Base-by-base conservation (phyloP, 305 asterid species). In the Solanum hybrid region DNA sequence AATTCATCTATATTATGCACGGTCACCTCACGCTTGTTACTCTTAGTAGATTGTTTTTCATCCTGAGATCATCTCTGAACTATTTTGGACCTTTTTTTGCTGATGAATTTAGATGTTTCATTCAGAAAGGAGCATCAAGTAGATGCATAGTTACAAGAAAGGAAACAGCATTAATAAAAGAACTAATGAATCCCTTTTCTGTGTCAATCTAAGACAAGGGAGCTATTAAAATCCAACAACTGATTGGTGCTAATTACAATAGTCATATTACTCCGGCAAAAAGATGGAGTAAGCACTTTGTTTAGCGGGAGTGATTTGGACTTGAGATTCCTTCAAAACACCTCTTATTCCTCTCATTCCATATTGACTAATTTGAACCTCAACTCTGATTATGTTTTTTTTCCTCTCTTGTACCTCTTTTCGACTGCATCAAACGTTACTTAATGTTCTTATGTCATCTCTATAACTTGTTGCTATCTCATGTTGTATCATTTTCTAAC, bases 21-120 rank as follows among this genome's bases (percentile, higher is more conserved):
- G 40, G 91, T 89, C 57, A 80, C 86, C 35, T 91, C 64, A 91
- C 39, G 18, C 40, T 64, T 35, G 34, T 92, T 92, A 42, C 88
- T 84, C 79, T 14, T 74, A 78, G 61, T 33, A 64, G 24, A 61
- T 80, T 8, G 22, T 35, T 89, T n/a, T 40, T 76, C 22, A 34
- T 36, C 29, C 39, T 76, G 42, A 42, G 29, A 35, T 84, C 40
- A 29, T 83, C 16, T 83, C 28, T 83, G 73, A 84, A 29, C 88
- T 31, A 31, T 84, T 51, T 84, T 51, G 88, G 35, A 61, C 42
- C 33, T 71, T 71, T 71, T 71, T 11, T 26, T 26, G 16, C 29
- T 26, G 31, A 71, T 71, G 31, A 71, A 71, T 28, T 71, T 24
- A 26, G 77, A 71, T 71, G 77, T 71, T 26, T 12, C 33, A 71